Percentiles rank a stretch among this genome's conserved stretches.
These are phyloP conservation scores for Phanerochaete carnosa DNA, from an alignment of 768 basidiomycete species.

Conservation along the genomic window DNA sequence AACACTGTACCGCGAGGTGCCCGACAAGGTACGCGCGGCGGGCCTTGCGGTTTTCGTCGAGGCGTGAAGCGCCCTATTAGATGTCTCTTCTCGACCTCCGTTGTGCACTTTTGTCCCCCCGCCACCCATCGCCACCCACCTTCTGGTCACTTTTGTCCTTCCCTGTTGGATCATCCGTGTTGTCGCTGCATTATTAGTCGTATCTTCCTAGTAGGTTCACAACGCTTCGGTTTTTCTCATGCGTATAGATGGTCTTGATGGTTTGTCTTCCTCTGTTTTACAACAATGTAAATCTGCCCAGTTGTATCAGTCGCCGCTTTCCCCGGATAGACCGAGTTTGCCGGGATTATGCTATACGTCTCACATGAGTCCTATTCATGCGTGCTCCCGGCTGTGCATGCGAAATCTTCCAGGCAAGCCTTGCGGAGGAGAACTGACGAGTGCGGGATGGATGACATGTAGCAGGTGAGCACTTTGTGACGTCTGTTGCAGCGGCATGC, in stretches of 20 bases:
- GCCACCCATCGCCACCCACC: not conserved
- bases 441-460: too few relatives aligned
- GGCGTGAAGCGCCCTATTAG: not conserved
- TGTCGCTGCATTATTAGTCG: conserved; percentile 1
- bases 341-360: not conserved
- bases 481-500: not conserved
- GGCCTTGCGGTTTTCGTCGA: conserved; percentile 51
- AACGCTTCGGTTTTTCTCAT: not conserved
- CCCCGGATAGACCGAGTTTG: not conserved
- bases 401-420: too few relatives aligned
- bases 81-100: not conserved
- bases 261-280: not conserved
- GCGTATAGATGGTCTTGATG: not conserved
- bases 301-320: not conserved
- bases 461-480: not conserved
- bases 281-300: not conserved
- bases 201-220: not conserved
- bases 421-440: too few relatives aligned
- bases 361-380: not conserved
- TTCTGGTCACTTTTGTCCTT: not conserved
- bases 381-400: not conserved
- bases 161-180: not conserved
- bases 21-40: conserved; percentile 76
- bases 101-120: not conserved
- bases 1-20: conserved; percentile 69